Evolutionary conservation across 176 grass and related monocot genomes (phyloP), one percentile per base, ranked within the genome.

Genomic region (Rhipidocladum racemiflorum): DNA sequence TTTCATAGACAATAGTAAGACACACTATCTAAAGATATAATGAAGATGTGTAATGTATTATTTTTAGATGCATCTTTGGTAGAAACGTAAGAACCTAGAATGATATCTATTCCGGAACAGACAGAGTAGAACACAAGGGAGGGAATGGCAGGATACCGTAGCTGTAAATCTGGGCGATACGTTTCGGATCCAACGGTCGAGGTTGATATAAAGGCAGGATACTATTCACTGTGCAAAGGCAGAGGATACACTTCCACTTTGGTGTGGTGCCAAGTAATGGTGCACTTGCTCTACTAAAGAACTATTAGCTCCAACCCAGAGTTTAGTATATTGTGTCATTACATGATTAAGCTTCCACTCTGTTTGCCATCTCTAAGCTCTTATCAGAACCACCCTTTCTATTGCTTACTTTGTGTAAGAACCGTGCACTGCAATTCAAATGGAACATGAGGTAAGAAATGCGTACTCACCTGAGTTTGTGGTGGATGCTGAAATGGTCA

Each of bases 401-500:
- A 7, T 27, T 64, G 18, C 21, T 50, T 28, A 15, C 9, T 34
- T 76, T 68, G 10, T 43, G 36, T 46, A 46, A 15, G 1, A 49
- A 1, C 20, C 24, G 57, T 45, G 23, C 15, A 7, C 8, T 61
- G 18, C 49, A 80, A 55, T 66, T 25, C 35, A 28, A 25, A 65
- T 32, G 76, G 43, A 50, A 65, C 18, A 28, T 61, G 21, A 80
- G 35, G 10, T 73, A 39, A 34, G 11, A 48, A 72, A 66, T 34
- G 50, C n/a, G n/a, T n/a, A n/a, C 16, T 74, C 27, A 89, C 87
- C 87, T 85, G 48, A 76, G 61, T 73, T 64, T 81, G 32, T 34
- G 32, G 76, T 81, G 69, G 70, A 85, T 85, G 62, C 74, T 70
- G 77, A 89, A 89, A 62, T 85, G 87, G 34, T 81, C 24, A 70